Conservation (phyloP, 73 alveolate species). For the Stentor roeselii region DNA sequence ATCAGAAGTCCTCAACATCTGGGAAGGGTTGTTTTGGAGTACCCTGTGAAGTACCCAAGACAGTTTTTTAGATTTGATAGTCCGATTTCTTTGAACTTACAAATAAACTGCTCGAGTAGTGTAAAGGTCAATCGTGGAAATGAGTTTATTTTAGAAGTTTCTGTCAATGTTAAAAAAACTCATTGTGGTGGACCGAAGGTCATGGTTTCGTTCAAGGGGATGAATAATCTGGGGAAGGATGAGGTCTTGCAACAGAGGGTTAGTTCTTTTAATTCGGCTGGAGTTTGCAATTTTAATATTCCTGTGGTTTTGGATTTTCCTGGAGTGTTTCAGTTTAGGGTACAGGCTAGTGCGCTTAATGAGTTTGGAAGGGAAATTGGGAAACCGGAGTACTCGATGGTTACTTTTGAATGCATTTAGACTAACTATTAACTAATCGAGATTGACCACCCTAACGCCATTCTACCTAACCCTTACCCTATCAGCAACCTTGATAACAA, state of each 20-base stretch:
- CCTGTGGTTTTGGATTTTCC: background rate
- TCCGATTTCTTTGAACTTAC: background rate
- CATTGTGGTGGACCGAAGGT: background rate
- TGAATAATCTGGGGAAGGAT: background rate
- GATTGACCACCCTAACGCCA: conserved; percentile 61
- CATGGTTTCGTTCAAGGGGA: background rate
- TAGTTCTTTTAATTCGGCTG: background rate
- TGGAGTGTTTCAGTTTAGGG: background rate
- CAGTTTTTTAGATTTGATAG: background rate
- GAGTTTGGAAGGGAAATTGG: background rate
- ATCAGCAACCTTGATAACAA: conserved; percentile 79
- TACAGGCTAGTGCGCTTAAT: background rate
- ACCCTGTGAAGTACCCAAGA: background rate
- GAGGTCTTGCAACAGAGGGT: background rate
- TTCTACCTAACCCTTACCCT: conserved; percentile 46
- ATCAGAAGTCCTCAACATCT: background rate
- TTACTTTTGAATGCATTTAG: conserved; percentile 22
- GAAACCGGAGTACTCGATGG: background rate
- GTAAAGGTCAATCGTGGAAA: background rate
- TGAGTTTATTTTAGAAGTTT: conserved; percentile 3
- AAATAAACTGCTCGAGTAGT: background rate
- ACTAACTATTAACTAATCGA: background rate
- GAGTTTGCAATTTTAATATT: conserved; percentile 1
- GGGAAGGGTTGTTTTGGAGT: background rate
- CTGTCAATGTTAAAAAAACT: background rate